phyloP scores from a whole-genome alignment of 495 filamentous ascomycete genomes.

The Penicillium malachiteum region DNA sequence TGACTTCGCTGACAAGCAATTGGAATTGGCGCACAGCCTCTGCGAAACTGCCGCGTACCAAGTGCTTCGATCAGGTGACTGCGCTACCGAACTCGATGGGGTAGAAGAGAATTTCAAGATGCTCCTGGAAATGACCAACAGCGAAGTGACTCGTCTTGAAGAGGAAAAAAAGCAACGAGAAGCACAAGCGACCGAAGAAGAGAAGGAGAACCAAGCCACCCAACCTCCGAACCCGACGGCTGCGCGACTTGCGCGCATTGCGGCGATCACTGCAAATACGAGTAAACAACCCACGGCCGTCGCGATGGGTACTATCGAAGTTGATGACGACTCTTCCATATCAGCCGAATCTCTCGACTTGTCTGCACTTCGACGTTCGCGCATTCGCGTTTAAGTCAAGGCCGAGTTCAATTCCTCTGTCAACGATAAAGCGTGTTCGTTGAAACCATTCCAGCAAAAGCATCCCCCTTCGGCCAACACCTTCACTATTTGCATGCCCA shows the following conservation, averaged over 20 bases:
- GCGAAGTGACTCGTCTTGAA: constrained; percentile 41
- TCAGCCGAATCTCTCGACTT: constrained; percentile 44
- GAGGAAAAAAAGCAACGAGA: constrained; percentile 34
- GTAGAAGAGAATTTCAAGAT: constrained; percentile 57
- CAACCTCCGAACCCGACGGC: constrained; percentile 20
- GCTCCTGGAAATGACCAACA: constrained; percentile 38
- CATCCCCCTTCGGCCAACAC: constrained; percentile 15
- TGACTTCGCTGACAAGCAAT: constrained; percentile 69
- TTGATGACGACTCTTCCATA: constrained; percentile 38
- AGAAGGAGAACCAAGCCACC: constrained; percentile 16
- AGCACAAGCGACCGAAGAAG: constrained; percentile 13
- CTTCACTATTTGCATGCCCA: constrained; percentile 3
- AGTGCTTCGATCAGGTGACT: constrained; percentile 81
- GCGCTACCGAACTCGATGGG: constrained; percentile 66
- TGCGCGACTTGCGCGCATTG: constrained; percentile 21
- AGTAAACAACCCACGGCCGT: constrained; percentile 15
- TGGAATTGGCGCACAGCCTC: constrained; percentile 75
- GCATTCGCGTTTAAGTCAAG: constrained; percentile 24
- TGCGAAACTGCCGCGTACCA: constrained; percentile 86
- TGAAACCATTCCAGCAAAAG: constrained; percentile 21
- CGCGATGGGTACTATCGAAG: constrained; percentile 35
- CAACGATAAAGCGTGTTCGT: constrained; percentile 26
- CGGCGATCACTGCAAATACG: constrained; percentile 9
- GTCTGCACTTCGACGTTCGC: constrained; percentile 39
- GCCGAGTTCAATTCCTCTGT: constrained; percentile 6